These are phyloP conservation scores for Hanseniaspora occidentalis DNA, from an alignment of 805 yeast species.

Conservation along the genomic window DNA sequence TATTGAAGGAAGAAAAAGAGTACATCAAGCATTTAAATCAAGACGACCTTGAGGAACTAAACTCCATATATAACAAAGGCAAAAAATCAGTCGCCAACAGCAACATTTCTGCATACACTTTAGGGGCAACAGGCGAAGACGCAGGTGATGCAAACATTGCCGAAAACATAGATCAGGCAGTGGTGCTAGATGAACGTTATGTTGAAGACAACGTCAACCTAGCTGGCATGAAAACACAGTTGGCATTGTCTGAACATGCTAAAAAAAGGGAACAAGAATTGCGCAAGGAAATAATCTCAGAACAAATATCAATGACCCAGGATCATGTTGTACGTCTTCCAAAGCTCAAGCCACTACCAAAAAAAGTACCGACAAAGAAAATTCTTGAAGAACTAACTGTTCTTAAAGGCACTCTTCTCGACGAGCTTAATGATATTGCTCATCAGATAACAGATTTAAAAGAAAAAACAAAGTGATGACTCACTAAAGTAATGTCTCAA, in stretches of 20 bases:
- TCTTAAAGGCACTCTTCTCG: too few relatives aligned
- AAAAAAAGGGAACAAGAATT: constrained; percentile 3
- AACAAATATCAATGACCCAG: not conserved
- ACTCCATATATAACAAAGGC: not conserved
- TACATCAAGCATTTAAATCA: constrained; percentile 17
- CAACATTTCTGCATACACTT: too few relatives aligned
- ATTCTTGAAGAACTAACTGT: too few relatives aligned
- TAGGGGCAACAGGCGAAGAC: too few relatives aligned
- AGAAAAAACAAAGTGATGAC: too few relatives aligned
- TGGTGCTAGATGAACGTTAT: constrained; percentile 8
- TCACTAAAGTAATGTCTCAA: too few relatives aligned
- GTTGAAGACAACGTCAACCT: constrained; percentile 7
- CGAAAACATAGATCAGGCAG: not conserved
- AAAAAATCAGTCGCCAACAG: not conserved
- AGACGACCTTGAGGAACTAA: constrained; percentile 17
- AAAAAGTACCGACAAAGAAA: too few relatives aligned
- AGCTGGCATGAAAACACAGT: constrained; percentile 9
- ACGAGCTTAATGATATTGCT: too few relatives aligned
- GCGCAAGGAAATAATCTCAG: constrained; percentile 10
- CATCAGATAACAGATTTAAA: too few relatives aligned
- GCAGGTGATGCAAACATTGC: too few relatives aligned
- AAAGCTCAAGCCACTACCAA: too few relatives aligned
- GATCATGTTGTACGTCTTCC: not conserved
- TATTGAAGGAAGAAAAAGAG: constrained; percentile 11
- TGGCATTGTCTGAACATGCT: constrained; percentile 16